Evolutionary conservation across 2,329 filamentous ascomycete species (phyloP).

Genomic region (Arthrobotrys pseudoclavata): DNA sequence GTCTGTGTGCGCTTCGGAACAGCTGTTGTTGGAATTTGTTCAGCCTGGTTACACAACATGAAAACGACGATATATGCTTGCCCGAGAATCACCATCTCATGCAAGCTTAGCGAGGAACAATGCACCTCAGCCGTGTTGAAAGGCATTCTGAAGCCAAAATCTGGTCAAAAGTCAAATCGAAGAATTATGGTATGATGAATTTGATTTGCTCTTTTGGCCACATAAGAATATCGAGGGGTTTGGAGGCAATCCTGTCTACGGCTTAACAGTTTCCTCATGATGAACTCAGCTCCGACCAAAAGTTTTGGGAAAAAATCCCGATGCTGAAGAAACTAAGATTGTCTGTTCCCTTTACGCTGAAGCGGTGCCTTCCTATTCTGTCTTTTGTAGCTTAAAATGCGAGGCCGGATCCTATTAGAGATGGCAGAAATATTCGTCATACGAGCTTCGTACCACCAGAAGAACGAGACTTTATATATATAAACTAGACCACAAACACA

Average conservation of each 20-base stretch:
- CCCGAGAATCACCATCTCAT: not conserved
- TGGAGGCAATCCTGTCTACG: no score
- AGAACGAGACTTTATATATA: no score
- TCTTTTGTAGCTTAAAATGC: not conserved
- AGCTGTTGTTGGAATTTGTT: not conserved
- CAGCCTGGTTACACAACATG: conserved; percentile 11
- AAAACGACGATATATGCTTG: not conserved
- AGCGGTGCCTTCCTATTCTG: no score
- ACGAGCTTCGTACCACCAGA: no score
- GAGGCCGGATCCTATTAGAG: not conserved
- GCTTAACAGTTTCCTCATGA: no score
- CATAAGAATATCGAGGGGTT: no score
- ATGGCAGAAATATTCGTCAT: no score
- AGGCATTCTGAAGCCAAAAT: not conserved
- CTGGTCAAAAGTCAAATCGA: not conserved
- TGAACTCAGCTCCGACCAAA: no score
- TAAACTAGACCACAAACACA: not conserved
- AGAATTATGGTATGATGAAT: not conserved
- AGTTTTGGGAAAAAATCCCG: no score
- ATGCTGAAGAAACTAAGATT: no score
- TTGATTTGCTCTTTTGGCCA: not conserved
- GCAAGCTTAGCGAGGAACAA: not conserved
- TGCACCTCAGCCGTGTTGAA: not conserved
- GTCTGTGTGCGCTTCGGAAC: not conserved
- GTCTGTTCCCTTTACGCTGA: no score